phyloP scores from a whole-genome alignment of 1,284 basidiomycete species.

The Clitocybe nebularis region DNA sequence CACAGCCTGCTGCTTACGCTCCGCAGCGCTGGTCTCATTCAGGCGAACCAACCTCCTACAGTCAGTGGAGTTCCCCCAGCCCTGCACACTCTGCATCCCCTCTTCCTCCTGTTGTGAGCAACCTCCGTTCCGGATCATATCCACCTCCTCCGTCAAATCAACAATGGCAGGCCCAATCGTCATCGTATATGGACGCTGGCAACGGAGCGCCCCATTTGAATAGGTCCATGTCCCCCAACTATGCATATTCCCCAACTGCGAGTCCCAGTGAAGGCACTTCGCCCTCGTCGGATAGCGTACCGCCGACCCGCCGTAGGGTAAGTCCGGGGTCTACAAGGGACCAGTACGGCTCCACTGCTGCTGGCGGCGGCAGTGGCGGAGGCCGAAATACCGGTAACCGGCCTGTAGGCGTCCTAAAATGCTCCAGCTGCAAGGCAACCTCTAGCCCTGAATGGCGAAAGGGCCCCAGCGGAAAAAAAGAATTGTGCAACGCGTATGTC shows the following conservation, averaged over 20 bases:
- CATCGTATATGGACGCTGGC: constrained; percentile 26
- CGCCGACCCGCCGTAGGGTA: constrained; percentile 58
- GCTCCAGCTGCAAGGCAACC: constrained; percentile 80
- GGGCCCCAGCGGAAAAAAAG: constrained; percentile 85
- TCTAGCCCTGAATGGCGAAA: constrained; percentile 94
- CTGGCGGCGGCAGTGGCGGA: constrained; percentile 6
- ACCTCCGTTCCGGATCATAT: constrained; percentile 46
- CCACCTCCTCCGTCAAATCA: constrained; percentile 32
- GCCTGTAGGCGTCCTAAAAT: constrained; percentile 71
- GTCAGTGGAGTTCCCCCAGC: constrained; percentile 39
- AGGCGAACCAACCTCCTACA: constrained; percentile 31
- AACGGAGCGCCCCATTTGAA: constrained; percentile 22
- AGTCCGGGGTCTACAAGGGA: constrained; percentile 38
- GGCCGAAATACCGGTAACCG: constrained; percentile 49
- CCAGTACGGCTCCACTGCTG: constrained; percentile 20
- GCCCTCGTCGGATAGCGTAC: constrained; percentile 48
- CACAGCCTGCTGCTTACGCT: constrained; percentile 37
- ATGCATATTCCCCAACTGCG: constrained; percentile 33
- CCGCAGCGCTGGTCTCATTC: constrained; percentile 45
- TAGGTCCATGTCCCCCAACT: constrained; percentile 38
- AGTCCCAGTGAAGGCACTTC: constrained; percentile 25
- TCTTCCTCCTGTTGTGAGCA: constrained; percentile 37
- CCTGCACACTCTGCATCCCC: constrained; percentile 30
- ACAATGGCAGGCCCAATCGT: constrained; percentile 31
- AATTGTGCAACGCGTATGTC: constrained; percentile 88